A percentile compares a stretch with the other conserved stretches of the same genome.
Evolutionary conservation across 2,329 filamentous ascomycete species (phyloP).

Genomic region (Berkeleyomyces basicola): DNA sequence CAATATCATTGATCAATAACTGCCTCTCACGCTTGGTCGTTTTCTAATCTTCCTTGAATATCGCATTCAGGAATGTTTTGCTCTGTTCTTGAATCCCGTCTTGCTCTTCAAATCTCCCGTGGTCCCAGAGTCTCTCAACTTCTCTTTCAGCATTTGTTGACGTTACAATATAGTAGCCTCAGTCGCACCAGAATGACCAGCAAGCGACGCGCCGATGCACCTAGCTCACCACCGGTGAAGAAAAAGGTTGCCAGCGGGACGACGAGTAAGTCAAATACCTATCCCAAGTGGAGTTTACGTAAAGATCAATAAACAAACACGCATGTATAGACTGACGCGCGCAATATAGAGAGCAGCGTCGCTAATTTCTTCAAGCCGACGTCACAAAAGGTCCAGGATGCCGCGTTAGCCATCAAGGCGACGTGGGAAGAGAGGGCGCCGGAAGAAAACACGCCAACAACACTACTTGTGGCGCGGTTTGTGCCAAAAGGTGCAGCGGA

Average conservation of each 20-base stretch:
- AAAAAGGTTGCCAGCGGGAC: slow-evolving; percentile 7
- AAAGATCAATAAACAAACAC: background rate
- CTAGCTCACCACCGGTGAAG: slow-evolving; percentile 4
- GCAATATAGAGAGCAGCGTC: slow-evolving; percentile 44
- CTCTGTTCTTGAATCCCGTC: background rate
- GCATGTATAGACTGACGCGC: background rate
- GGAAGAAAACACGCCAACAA: slow-evolving; percentile 30
- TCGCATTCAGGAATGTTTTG: background rate
- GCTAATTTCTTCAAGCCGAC: slow-evolving; percentile 75
- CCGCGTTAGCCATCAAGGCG: slow-evolving; percentile 29
- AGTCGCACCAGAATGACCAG: background rate
- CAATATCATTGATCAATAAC: too few species aligned
- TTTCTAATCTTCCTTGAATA: background rate
- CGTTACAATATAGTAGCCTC: background rate
- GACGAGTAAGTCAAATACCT: background rate
- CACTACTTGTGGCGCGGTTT: slow-evolving; percentile 63
- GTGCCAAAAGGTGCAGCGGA: slow-evolving; percentile 23
- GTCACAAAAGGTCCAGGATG: slow-evolving; percentile 67
- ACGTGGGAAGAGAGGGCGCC: slow-evolving; percentile 50
- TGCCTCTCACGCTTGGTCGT: too few species aligned
- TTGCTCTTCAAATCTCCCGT: background rate
- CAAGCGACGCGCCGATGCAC: slow-evolving; percentile 4
- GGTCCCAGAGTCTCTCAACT: background rate
- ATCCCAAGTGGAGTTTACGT: background rate
- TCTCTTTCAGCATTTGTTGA: background rate